These are phyloP conservation scores for Penicillium verhagenii DNA, from an alignment of 495 filamentous ascomycete genomes.

Conservation along the genomic window DNA sequence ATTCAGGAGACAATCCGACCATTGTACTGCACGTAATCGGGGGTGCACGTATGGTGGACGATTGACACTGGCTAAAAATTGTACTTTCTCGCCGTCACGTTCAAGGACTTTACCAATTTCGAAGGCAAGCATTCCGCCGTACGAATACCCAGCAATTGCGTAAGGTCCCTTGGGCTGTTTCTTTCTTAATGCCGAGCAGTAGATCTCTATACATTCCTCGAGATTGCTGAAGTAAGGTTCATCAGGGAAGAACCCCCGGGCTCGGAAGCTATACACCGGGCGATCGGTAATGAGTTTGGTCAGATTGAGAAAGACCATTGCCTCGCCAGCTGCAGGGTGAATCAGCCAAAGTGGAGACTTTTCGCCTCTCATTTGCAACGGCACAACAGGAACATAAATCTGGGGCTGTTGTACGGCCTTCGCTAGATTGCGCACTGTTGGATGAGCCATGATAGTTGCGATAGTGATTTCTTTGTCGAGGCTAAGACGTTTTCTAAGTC, in stretches of 20 bases:
- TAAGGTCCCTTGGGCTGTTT: constrained; percentile 55
- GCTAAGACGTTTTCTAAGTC: too few relatives aligned
- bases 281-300: constrained; percentile 47
- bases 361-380: constrained; percentile 20
- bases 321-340: constrained; percentile 57
- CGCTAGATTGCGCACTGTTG: too few relatives aligned
- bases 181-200: constrained; percentile 43
- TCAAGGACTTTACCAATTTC: constrained; percentile 52
- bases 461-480: too few relatives aligned
- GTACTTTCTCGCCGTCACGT: constrained; percentile 24
- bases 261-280: constrained; percentile 53
- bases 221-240: constrained; percentile 36
- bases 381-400: constrained; percentile 37
- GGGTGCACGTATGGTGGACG: constrained; percentile 52
- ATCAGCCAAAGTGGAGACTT: constrained; percentile 57
- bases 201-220: constrained; percentile 37
- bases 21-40: constrained; percentile 50
- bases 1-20: constrained; percentile 44
- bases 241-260: constrained; percentile 48
- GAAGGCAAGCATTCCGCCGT: constrained; percentile 54
- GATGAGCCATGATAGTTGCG: too few relatives aligned
- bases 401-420: too few relatives aligned
- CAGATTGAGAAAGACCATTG: constrained; percentile 55
- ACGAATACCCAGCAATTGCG: constrained; percentile 55
- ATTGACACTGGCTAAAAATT: constrained; percentile 32